Percentiles rank a stretch among this genome's conserved stretches.
Conservation (phyloP, 2,329 filamentous ascomycete species). For the Aspergillus puulaauensis region DNA sequence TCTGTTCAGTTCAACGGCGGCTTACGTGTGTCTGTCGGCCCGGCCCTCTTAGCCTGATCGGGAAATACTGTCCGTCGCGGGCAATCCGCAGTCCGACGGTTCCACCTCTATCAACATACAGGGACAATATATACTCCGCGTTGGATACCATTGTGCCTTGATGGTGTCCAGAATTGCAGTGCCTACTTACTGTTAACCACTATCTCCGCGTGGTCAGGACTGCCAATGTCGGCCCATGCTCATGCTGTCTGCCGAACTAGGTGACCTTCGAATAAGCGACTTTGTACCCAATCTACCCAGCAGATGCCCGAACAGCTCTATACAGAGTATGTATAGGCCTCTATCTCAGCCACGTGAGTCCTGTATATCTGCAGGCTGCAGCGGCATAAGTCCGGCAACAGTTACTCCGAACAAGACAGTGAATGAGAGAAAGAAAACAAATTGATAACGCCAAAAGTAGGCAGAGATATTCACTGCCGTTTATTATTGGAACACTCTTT, state of each 20-base stretch:
- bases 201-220: no score
- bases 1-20: not conserved
- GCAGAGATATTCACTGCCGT: not conserved
- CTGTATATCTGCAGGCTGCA: not conserved
- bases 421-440: not conserved
- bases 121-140: not conserved
- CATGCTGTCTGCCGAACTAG: no score
- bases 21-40: constrained; percentile 15
- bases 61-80: constrained; percentile 12
- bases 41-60: constrained; percentile 7
- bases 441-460: not conserved
- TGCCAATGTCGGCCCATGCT: no score
- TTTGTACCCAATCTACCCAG: no score
- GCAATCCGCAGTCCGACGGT: not conserved
- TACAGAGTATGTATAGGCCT: no score
- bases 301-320: no score
- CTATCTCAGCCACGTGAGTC: not conserved
- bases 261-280: no score
- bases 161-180: no score
- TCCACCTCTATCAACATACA: not conserved
- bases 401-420: not conserved
- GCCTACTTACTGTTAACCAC: no score
- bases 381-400: not conserved
- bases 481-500: no score
- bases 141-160: no score